Conservation (phyloP, 805 yeast species). For the Saturnispora bothae region DNA sequence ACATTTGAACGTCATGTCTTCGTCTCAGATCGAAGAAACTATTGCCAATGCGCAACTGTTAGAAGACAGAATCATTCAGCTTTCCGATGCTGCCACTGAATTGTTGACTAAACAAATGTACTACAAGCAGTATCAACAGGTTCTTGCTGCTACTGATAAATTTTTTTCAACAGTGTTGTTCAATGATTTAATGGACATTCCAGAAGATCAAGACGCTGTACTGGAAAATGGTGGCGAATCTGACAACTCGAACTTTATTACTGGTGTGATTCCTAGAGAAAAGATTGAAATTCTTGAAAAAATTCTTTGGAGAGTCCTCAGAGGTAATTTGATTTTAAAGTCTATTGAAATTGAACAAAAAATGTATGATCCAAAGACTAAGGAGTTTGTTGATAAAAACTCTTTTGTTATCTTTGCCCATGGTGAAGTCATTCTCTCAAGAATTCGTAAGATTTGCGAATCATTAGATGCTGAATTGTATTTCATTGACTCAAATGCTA, state of each 20-base stretch:
- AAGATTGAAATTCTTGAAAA: slow-evolving; percentile 65
- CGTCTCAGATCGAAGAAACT: slow-evolving; percentile 57
- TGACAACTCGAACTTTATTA: slow-evolving; percentile 39
- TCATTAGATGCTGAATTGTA: slow-evolving; percentile 79
- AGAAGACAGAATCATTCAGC: slow-evolving; percentile 65
- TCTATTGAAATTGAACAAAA: slow-evolving; percentile 63
- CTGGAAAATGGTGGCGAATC: slow-evolving; percentile 30
- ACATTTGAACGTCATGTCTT: slow-evolving; percentile 17
- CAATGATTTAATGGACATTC: slow-evolving; percentile 22
- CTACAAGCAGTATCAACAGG: slow-evolving; percentile 63
- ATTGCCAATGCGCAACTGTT: slow-evolving; percentile 50
- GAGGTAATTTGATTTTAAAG: slow-evolving; percentile 83
- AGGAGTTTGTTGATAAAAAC: slow-evolving; percentile 55
- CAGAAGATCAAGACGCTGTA: slow-evolving; percentile 21
- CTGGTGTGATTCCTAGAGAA: slow-evolving; percentile 73
- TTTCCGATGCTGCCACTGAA: slow-evolving; percentile 57
- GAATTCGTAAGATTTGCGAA: slow-evolving; percentile 76
- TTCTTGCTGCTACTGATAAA: slow-evolving; percentile 38
- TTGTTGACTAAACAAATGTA: slow-evolving; percentile 53
- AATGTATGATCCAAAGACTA: slow-evolving; percentile 50
- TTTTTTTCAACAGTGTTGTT: slow-evolving; percentile 29
- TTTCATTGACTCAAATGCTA: slow-evolving; percentile 39
- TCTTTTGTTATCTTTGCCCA: slow-evolving; percentile 87
- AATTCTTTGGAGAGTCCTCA: slow-evolving; percentile 82
- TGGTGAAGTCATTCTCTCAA: slow-evolving; percentile 61